Conservation (phyloP, 176 grass and related monocot species). For the Chrysopogon serrulatus region DNA sequence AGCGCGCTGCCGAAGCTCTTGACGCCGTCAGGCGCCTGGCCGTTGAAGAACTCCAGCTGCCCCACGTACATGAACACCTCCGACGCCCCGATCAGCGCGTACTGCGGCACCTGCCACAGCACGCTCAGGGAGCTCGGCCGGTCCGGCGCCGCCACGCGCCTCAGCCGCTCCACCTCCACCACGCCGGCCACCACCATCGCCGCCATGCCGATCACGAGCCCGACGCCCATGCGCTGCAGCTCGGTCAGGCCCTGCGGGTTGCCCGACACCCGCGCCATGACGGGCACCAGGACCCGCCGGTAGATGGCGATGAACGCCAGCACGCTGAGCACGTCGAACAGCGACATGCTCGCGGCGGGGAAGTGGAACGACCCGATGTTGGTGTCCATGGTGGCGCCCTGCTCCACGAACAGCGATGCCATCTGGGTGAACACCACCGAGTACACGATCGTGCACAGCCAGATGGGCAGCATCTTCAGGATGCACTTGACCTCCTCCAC, state of each 20-base stretch:
- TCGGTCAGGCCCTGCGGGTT: constrained; percentile 65
- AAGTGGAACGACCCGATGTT: constrained; percentile 56
- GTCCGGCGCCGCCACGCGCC: constrained; percentile 18
- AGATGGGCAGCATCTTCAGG: constrained; percentile 80
- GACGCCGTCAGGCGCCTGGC: constrained; percentile 73
- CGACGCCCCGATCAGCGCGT: constrained; percentile 67
- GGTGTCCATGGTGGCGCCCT: constrained; percentile 72
- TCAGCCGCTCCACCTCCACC: constrained; percentile 62
- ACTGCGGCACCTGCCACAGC: constrained; percentile 84
- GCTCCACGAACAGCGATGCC: constrained; percentile 89
- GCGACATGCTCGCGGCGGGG: constrained; percentile 82
- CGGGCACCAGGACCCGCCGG: constrained; percentile 43
- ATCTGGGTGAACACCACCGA: constrained; percentile 90
- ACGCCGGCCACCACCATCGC: constrained; percentile 63
- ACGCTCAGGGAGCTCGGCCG: constrained; percentile 60
- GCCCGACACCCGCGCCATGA: constrained; percentile 31
- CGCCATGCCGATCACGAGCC: constrained; percentile 64
- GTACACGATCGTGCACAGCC: constrained; percentile 89
- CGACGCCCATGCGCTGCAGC: constrained; percentile 86
- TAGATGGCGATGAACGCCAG: constrained; percentile 67
- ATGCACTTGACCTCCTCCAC: constrained; percentile 88
- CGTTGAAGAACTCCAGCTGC: constrained; percentile 85
- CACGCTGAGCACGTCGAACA: constrained; percentile 83
- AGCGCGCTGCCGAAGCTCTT: constrained; percentile 90
- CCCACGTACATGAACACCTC: constrained; percentile 97